Evolutionary conservation across 2,329 filamentous ascomycete genomes (phyloP), one percentile per base, ranked within the genome.

Genomic region (Hypoxylon sp.): DNA sequence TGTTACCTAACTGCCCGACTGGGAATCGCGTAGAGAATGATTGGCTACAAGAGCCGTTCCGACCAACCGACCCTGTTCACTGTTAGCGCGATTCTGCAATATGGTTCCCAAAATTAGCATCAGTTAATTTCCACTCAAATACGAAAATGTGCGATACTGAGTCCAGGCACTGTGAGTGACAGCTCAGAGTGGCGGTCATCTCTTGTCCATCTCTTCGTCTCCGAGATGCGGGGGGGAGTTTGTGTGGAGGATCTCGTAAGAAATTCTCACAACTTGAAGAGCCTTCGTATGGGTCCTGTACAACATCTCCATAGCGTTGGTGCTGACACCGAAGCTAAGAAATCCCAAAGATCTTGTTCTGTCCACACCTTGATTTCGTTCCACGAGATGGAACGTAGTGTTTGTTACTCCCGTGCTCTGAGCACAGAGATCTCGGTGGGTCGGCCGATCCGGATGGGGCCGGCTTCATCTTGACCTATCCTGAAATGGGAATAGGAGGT

Each of bases 111-210:
- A 52, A 55, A 49, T 57, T 58, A 58, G 55, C 29, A 58, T n/a
- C 25, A 21, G 12, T 45, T 55, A 43, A 52, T 55, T 45, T 55
- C 55, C 55, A 52, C 31, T 45, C 29, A 30, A 55, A 58, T 58
- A 58, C 55, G 55, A 58, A 45, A 36, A 32, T 25, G 9, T 25
- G 5, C 21, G 5, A 36, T 34, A 44, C 13, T 31, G 49, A 11
- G n/a, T n/a, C n/a, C n/a, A n/a, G n/a, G n/a, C n/a, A n/a, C n/a
- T n/a, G n/a, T n/a, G n/a, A n/a, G n/a, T n/a, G n/a, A n/a, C n/a
- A n/a, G n/a, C n/a, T n/a, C n/a, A n/a, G n/a, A n/a, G n/a, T n/a
- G n/a, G n/a, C n/a, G n/a, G n/a, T n/a, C n/a, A n/a, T n/a, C n/a
- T n/a, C n/a, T n/a, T n/a, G n/a, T n/a, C n/a, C n/a, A n/a, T n/a